phyloP scores from a whole-genome alignment of 805 yeast genomes.

The Yamadazyma olivae region DNA sequence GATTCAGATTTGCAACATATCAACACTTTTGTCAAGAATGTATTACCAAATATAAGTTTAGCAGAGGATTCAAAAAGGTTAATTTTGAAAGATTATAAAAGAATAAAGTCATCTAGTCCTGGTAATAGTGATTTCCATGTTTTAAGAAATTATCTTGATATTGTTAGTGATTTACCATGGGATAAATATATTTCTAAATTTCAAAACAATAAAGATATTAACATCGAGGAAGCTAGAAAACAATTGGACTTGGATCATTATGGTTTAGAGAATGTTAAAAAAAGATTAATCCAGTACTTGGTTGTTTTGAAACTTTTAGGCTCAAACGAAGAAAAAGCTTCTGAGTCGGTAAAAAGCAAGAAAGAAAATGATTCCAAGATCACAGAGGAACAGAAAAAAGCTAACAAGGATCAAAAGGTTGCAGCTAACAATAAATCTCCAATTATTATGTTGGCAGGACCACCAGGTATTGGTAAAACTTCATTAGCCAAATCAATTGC shows the following conservation, averaged over 20 bases:
- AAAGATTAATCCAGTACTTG: constrained; percentile 71
- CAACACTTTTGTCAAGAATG: constrained; percentile 33
- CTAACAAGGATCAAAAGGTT: constrained; percentile 23
- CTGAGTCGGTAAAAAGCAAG: neutral
- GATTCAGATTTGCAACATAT: constrained; percentile 40
- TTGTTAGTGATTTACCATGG: constrained; percentile 67
- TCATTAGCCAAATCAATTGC: constrained; percentile 84
- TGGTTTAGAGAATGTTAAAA: constrained; percentile 49
- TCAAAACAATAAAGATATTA: constrained; percentile 41
- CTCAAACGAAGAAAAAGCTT: constrained; percentile 31
- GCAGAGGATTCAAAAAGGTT: constrained; percentile 39
- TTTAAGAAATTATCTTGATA: constrained; percentile 60
- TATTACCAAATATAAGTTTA: constrained; percentile 32
- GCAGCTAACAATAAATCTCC: constrained; percentile 55
- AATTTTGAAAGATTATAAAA: constrained; percentile 48
- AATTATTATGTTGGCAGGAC: constrained; percentile 78
- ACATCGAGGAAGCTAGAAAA: constrained; percentile 40
- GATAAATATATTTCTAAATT: constrained; percentile 30
- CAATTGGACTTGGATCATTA: constrained; percentile 42
- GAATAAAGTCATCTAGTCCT: constrained; percentile 46
- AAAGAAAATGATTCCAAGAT: constrained; percentile 10
- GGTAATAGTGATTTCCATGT: constrained; percentile 63
- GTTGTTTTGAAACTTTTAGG: constrained; percentile 68
- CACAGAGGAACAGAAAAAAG: constrained; percentile 11
- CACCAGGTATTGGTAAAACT: constrained; percentile 94